Evolutionary conservation across 805 yeast genomes (phyloP).

Genomic region (Saccharomycopsis oosterbeekiorum): DNA sequence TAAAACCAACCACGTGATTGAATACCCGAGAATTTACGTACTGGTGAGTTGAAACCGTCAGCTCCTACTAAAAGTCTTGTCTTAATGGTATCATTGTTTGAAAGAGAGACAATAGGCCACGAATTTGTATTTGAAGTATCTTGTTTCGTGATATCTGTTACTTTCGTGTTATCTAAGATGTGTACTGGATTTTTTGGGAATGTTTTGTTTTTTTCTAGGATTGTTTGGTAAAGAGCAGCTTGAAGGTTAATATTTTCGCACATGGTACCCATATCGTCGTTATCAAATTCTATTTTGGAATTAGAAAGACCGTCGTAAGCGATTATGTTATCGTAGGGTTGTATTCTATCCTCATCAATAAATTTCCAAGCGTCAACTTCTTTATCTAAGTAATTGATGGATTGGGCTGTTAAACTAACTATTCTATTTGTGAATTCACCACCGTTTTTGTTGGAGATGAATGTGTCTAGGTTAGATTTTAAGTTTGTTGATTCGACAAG

Average conservation of each 20-base stretch:
- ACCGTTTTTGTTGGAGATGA: conserved; percentile 28
- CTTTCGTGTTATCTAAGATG: conserved; percentile 57
- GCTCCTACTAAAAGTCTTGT: conserved; percentile 86
- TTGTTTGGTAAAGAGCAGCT: conserved; percentile 49
- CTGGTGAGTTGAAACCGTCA: conserved; percentile 94
- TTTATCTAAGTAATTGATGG: conserved; percentile 51
- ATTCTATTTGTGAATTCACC: conserved; percentile 60
- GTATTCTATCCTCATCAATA: conserved; percentile 59
- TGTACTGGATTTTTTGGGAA: conserved; percentile 24
- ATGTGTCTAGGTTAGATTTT: conserved; percentile 33
- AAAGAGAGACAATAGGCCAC: conserved; percentile 72
- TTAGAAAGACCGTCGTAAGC: conserved; percentile 79
- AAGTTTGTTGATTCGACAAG: conserved; percentile 68
- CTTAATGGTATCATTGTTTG: conserved; percentile 51
- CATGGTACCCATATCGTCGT: conserved; percentile 68
- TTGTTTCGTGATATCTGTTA: conserved; percentile 37
- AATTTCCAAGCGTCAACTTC: conserved; percentile 69
- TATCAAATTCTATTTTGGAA: conserved; percentile 64
- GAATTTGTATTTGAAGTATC: conserved; percentile 25
- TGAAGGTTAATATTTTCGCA: conserved; percentile 81
- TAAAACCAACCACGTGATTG: conserved; percentile 90
- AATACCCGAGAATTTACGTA: conserved; percentile 68
- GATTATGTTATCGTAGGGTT: conserved; percentile 68
- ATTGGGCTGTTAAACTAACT: conserved; percentile 75
- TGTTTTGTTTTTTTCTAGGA: conserved; percentile 30